Conservation (phyloP, 441 rosid genomes). For the Populus hybrid region DNA sequence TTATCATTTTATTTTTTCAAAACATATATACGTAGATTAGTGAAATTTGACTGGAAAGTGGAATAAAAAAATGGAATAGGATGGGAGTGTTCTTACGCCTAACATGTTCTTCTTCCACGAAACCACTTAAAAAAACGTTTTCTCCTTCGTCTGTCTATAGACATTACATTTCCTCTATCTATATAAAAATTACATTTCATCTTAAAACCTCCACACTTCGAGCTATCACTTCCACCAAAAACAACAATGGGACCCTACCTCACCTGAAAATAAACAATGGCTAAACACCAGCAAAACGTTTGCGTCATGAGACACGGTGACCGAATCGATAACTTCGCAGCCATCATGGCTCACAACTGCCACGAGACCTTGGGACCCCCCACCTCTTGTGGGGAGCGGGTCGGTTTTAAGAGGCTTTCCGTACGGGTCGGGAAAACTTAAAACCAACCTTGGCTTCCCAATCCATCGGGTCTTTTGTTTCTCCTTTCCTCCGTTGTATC, state of each 20-base stretch:
- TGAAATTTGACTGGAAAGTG: no score
- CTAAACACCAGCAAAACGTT: constrained; percentile 42
- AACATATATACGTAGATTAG: no score
- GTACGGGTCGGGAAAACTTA: constrained; percentile 47
- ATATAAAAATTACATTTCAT: not conserved
- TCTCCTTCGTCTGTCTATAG: no score
- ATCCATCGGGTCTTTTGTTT: constrained; percentile 82
- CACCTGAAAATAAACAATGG: not conserved
- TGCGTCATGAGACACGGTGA: constrained; percentile 91
- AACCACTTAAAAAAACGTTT: no score
- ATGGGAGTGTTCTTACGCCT: no score
- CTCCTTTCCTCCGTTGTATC: constrained; percentile 86
- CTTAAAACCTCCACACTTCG: not conserved
- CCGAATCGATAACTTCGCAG: constrained; percentile 64
- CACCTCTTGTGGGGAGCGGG: constrained; percentile 52
- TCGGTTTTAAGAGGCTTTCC: constrained; percentile 30
- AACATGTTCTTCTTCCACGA: no score
- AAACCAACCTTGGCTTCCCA: constrained; percentile 41
- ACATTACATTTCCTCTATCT: no score
- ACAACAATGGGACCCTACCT: constrained; percentile 14
- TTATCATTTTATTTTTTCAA: no score
- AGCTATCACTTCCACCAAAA: not conserved
- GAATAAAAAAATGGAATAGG: no score
- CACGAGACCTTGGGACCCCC: constrained; percentile 84
- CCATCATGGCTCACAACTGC: constrained; percentile 59